Conservation (phyloP, 73 alveolate species). For the Tetrahymena thermophila region DNA sequence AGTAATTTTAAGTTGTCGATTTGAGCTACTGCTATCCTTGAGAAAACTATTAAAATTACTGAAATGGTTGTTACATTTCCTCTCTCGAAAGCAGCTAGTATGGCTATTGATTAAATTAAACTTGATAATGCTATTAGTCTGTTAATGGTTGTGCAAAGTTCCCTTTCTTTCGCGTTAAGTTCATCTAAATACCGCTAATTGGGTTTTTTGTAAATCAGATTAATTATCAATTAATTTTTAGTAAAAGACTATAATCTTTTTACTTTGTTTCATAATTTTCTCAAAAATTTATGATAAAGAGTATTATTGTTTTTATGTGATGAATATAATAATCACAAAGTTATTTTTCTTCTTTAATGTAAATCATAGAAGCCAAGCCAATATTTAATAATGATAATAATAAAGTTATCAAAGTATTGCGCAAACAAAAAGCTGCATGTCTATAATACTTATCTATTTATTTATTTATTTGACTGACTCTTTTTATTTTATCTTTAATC, state of each 20-base stretch:
- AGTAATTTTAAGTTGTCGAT: background rate
- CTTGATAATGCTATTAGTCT: background rate
- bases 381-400: too few relatives aligned
- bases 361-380: too few relatives aligned
- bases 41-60: background rate
- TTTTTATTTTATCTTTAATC: too few relatives aligned
- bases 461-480: background rate
- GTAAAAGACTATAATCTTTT: background rate
- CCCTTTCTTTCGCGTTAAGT: background rate
- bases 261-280: background rate
- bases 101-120: background rate
- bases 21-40: background rate
- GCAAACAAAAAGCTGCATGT: too few relatives aligned
- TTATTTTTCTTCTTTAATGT: background rate
- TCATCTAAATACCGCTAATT: background rate
- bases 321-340: background rate
- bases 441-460: too few relatives aligned
- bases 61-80: background rate
- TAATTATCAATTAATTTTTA: background rate
- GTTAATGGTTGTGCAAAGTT: background rate
- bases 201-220: background rate
- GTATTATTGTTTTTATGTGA: too few relatives aligned
- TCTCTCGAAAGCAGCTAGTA: background rate
- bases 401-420: too few relatives aligned
- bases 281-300: background rate